A percentile compares a stretch with the other conserved stretches of the same genome.
Conservation (phyloP, 768 basidiomycete species). For the Pleurotus tuoliensis region DNA sequence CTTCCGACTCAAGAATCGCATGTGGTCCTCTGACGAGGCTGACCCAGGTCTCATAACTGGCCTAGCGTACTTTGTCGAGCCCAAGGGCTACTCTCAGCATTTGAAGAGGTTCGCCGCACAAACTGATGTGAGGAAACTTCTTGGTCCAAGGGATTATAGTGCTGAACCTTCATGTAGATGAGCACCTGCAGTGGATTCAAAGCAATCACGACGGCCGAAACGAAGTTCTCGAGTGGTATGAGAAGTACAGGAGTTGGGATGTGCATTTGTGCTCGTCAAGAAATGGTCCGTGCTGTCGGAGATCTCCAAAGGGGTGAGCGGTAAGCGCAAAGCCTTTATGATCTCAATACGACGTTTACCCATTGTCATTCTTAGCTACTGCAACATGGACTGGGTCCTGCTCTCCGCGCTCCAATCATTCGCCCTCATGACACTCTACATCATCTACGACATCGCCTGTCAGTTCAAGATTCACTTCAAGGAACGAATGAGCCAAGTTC, state of each 20-base stretch:
- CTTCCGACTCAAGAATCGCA: slow-evolving; percentile 1
- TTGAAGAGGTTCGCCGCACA: not conserved
- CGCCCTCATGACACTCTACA: not conserved
- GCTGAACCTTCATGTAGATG: not conserved
- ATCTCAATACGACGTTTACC: not conserved
- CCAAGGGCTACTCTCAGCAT: not conserved
- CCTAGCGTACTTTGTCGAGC: slow-evolving; percentile 1
- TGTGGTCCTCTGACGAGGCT: not conserved
- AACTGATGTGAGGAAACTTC: not conserved
- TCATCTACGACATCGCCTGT: not conserved
- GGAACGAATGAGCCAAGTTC: not conserved
- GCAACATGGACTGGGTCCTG: slow-evolving; percentile 3
- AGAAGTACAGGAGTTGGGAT: not conserved
- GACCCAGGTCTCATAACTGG: not conserved
- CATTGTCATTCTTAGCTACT: not conserved
- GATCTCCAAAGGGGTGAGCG: slow-evolving; percentile 2
- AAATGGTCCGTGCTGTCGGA: not conserved
- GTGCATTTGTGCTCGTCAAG: not conserved
- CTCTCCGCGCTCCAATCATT: not conserved
- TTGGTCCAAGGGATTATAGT: not conserved
- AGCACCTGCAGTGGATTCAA: not conserved
- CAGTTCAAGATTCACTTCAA: not conserved
- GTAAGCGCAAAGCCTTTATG: not conserved
- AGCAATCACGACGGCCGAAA: not conserved
- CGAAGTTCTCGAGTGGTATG: not conserved